Evolutionary conservation across 805 yeast species (phyloP).

Genomic region (Hyphopichia homilentoma): DNA sequence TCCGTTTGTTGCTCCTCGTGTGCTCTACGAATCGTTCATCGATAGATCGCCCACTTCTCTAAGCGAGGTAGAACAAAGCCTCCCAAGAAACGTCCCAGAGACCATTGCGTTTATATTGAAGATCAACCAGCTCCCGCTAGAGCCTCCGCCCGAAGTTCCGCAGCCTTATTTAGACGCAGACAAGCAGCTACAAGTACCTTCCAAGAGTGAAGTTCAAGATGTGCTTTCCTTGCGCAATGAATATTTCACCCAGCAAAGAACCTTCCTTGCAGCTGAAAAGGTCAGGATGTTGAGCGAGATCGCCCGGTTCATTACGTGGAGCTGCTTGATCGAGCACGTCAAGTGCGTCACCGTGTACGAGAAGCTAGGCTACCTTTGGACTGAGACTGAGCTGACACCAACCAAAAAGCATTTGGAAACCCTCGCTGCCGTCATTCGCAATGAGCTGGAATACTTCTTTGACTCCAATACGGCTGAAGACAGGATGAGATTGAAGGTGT

Average conservation of each 20-base stretch:
- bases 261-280: constrained; percentile 40
- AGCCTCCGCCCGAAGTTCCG: constrained; percentile 43
- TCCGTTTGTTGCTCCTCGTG: constrained; percentile 5
- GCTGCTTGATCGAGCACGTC: constrained; percentile 17
- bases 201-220: constrained; percentile 26
- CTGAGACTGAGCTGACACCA: constrained; percentile 3
- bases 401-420: constrained; percentile 7
- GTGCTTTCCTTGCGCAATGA: constrained; percentile 32
- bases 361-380: constrained; percentile 19
- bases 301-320: constrained; percentile 28
- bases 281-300: constrained; percentile 34
- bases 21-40: constrained; percentile 6
- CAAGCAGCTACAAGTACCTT: constrained; percentile 36
- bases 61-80: too few species aligned
- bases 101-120: constrained; percentile 29
- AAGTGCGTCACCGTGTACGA: constrained; percentile 19
- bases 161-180: constrained; percentile 41
- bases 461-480: too few species aligned
- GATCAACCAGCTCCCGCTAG: constrained; percentile 19
- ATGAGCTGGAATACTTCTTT: constrained; percentile 15
- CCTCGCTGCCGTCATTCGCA: constrained; percentile 13
- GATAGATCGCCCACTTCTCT: constrained; percentile 7
- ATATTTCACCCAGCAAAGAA: constrained; percentile 33
- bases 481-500: constrained; percentile 4
- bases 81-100: too few species aligned